These are phyloP conservation scores for Penicillium sclerotiorum DNA, from an alignment of 2,329 filamentous ascomycete species.

Conservation along the genomic window DNA sequence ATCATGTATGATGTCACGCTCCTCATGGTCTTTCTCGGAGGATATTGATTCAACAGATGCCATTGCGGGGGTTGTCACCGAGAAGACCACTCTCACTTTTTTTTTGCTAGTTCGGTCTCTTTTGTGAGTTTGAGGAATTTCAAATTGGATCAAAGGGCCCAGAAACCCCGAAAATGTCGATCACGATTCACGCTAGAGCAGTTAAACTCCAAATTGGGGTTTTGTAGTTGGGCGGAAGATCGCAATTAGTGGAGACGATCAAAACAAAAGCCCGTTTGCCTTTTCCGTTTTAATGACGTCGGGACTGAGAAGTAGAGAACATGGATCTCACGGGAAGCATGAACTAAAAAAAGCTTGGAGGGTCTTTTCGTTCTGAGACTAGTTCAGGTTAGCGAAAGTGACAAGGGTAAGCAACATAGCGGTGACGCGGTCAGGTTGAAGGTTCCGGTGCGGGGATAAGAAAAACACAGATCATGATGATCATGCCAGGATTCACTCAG, in stretches of 20 bases:
- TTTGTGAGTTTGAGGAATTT: too few relatives aligned
- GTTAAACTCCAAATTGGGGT: too few relatives aligned
- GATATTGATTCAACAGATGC: conserved; percentile 25
- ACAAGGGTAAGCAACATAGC: conserved; percentile 19
- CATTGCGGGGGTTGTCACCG: conserved; percentile 21
- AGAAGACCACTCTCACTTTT: not conserved
- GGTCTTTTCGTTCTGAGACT: conserved; percentile 11
- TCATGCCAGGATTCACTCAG: conserved; percentile 25
- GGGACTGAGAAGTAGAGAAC: too few relatives aligned
- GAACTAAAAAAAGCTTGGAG: too few relatives aligned
- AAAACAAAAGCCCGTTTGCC: too few relatives aligned
- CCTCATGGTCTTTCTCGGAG: conserved; percentile 29
- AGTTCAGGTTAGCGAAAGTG: conserved; percentile 19
- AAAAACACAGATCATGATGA: conserved; percentile 16
- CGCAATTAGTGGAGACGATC: too few relatives aligned
- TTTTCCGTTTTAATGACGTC: too few relatives aligned
- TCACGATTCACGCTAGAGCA: too few relatives aligned
- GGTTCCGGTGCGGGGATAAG: conserved; percentile 3
- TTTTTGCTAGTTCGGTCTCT: not conserved
- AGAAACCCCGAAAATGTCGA: too few relatives aligned
- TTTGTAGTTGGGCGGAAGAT: too few relatives aligned
- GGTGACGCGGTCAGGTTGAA: conserved; percentile 25
- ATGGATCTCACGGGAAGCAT: too few relatives aligned
- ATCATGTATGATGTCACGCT: conserved; percentile 31
- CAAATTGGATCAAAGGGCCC: not conserved